Percentiles rank a stretch among this genome's conserved stretches.
Evolutionary conservation across 129 eudicot genomes (phyloP).

Genomic region (Cynara cardunculus): DNA sequence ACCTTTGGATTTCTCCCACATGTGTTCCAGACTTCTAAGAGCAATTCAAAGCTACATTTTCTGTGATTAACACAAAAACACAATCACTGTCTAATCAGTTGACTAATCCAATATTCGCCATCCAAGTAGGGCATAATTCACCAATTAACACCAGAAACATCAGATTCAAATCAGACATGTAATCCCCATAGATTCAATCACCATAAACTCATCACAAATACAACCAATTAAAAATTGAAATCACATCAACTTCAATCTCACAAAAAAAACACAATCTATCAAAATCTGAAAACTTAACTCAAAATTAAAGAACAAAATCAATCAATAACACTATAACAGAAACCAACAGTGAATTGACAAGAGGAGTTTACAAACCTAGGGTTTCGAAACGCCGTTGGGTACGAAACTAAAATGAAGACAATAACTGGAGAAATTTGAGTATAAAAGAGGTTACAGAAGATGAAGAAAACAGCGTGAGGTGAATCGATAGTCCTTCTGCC

Average conservation of each 20-base stretch:
- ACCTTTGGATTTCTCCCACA: not conserved
- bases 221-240: not conserved
- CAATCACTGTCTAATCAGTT: slow-evolving; percentile 7
- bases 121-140: slow-evolving; percentile 4
- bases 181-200: slow-evolving; percentile 3
- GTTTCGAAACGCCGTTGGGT: slow-evolving; percentile 8
- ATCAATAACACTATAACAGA: not conserved
- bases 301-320: slow-evolving; percentile 1
- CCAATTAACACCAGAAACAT: not conserved
- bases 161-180: slow-evolving; percentile 8
- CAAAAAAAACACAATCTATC: not conserved
- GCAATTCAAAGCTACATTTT: not conserved
- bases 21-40: not conserved
- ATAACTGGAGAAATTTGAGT: slow-evolving; percentile 12
- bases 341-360: not conserved
- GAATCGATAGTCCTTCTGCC: not conserved
- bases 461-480: not conserved
- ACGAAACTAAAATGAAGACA: slow-evolving; percentile 1
- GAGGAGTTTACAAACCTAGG: slow-evolving; percentile 44
- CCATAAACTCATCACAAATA: not conserved
- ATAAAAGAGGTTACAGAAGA: not conserved
- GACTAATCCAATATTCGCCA: not conserved
- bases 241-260: slow-evolving; percentile 12
- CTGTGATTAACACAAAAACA: not conserved
- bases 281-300: not conserved